Evolutionary conservation across 2,329 filamentous ascomycete genomes (phyloP).

Genomic region (Ophiostoma ips): DNA sequence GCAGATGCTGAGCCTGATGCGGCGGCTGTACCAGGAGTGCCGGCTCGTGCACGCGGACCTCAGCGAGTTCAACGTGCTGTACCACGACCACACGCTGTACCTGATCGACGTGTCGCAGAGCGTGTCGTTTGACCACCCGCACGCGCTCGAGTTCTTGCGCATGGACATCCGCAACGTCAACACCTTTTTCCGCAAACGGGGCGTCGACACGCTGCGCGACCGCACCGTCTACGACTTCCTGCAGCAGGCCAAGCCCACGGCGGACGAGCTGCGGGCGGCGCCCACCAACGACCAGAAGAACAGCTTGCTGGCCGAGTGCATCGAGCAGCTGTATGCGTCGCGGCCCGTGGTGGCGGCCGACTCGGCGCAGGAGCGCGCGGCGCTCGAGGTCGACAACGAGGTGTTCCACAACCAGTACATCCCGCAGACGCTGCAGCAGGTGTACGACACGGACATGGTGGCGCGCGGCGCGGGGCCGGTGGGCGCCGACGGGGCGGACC

Average conservation of each 20-base stretch:
- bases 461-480: constrained; percentile 3
- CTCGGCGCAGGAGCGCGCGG: constrained; percentile 27
- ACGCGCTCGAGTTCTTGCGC: constrained; percentile 80
- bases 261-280: constrained; percentile 24
- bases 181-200: constrained; percentile 81
- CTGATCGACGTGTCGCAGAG: constrained; percentile 97
- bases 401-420: constrained; percentile 96
- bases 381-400: constrained; percentile 67
- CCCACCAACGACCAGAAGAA: constrained; percentile 36
- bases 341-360: constrained; percentile 29
- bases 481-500: constrained; percentile 50
- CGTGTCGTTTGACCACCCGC: constrained; percentile 91
- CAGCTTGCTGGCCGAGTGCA: constrained; percentile 40
- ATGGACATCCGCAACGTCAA: constrained; percentile 98
- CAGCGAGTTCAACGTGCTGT: constrained; percentile 96
- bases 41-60: constrained; percentile 88
- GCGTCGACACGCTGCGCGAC: constrained; percentile 69
- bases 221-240: constrained; percentile 76
- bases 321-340: constrained; percentile 54
- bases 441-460: constrained; percentile 91
- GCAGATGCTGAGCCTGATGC: constrained; percentile 78
- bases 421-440: constrained; percentile 86
- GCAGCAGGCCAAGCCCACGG: constrained; percentile 39
- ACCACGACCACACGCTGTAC: constrained; percentile 68
- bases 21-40: constrained; percentile 84